Evolutionary conservation across 75 land plant species (phyloP).

Genomic region (Sequoiadendron giganteum): DNA sequence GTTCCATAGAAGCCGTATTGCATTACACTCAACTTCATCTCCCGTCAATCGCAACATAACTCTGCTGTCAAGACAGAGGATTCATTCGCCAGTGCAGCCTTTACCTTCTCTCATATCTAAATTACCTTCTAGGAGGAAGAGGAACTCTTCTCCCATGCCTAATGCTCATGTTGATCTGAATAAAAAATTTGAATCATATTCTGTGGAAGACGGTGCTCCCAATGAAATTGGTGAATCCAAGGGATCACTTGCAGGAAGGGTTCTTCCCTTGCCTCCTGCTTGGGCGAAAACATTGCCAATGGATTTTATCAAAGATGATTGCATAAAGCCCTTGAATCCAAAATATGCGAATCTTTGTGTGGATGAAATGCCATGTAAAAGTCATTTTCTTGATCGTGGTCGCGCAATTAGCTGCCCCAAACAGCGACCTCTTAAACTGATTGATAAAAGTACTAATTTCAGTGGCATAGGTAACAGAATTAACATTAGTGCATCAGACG

Average conservation of each 20-base stretch:
- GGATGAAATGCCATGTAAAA: constrained; percentile 3
- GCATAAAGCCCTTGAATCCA: neutral
- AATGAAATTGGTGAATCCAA: neutral
- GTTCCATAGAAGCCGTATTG: constrained; percentile 1
- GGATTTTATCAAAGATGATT: neutral
- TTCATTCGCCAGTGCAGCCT: neutral
- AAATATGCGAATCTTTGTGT: neutral
- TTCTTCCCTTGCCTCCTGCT: constrained; percentile 11
- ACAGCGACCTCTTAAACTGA: neutral
- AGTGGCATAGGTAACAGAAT: neutral
- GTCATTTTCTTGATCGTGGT: neutral
- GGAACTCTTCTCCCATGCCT: neutral
- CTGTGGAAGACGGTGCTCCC: neutral
- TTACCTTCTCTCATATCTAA: constrained; percentile 6
- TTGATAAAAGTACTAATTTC: neutral
- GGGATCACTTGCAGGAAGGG: neutral
- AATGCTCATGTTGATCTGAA: neutral
- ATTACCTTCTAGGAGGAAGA: neutral
- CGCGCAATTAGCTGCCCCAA: constrained; percentile 9
- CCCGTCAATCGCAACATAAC: neutral
- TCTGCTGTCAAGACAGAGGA: neutral
- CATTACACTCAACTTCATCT: neutral
- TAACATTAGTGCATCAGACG: neutral
- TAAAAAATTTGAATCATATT: neutral
- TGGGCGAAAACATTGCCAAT: neutral